These are phyloP conservation scores for Neonectria neomacrospora DNA, from an alignment of 2,329 filamentous ascomycete species.

Conservation along the genomic window DNA sequence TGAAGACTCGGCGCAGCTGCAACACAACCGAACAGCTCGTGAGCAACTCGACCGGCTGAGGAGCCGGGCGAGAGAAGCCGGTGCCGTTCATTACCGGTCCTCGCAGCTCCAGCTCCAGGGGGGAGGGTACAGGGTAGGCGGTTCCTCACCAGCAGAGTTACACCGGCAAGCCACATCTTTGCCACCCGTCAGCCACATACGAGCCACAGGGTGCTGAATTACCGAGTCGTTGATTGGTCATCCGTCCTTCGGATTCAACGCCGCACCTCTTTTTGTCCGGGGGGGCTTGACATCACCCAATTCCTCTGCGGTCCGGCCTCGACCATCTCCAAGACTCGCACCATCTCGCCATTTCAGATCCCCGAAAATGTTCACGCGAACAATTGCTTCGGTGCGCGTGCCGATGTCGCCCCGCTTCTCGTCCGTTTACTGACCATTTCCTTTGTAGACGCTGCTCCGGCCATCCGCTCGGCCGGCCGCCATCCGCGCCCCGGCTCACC, in stretches of 20 bases:
- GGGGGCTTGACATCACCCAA: conserved; percentile 43
- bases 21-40: conserved; percentile 14
- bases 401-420: background rate
- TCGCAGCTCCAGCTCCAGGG: background rate
- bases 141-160: background rate
- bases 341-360: conserved; percentile 32
- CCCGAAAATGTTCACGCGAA: conserved; percentile 44
- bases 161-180: conserved; percentile 6
- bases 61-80: conserved; percentile 16
- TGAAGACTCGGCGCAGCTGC: background rate
- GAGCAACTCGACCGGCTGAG: conserved; percentile 27
- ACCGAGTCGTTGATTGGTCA: conserved; percentile 37
- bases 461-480: conserved; percentile 52
- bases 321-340: conserved; percentile 14
- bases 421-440: conserved; percentile 18
- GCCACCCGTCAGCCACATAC: conserved; percentile 23
- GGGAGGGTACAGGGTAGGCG: conserved; percentile 8
- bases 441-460: conserved; percentile 49
- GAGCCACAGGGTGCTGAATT: conserved; percentile 29
- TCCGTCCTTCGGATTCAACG: conserved; percentile 8
- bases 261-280: conserved; percentile 30
- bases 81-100: conserved; percentile 20
- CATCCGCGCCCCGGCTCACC: conserved; percentile 38
- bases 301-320: conserved; percentile 24
- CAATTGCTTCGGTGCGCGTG: conserved; percentile 39